Evolutionary conservation across 2,329 filamentous ascomycete species (phyloP), one percentile per base, ranked within the genome.

Genomic region (Penicillium sp.): DNA sequence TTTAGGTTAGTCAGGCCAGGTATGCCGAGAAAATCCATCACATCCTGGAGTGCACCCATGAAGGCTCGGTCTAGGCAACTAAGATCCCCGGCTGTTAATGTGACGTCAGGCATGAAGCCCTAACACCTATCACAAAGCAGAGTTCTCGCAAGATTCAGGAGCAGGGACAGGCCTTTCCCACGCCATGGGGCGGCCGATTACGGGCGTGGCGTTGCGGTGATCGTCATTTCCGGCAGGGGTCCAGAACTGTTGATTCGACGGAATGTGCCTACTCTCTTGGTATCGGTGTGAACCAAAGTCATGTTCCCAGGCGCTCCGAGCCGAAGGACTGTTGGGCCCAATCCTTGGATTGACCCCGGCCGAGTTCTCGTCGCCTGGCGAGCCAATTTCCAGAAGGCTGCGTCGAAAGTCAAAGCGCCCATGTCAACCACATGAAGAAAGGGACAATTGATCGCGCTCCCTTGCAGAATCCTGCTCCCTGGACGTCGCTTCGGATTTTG

Each of bases 71-170:
- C n/a, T n/a, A n/a, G n/a, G n/a, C n/a, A n/a, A n/a, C n/a, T n/a
- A n/a, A n/a, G n/a, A n/a, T n/a, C n/a, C n/a, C n/a, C n/a, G n/a
- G n/a, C n/a, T n/a, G n/a, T n/a, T n/a, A n/a, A n/a, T n/a, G 42
- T 58, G 56, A 57, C 53, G 54, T 57, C 52, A 59, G 40, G 23
- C 11, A 9, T n/a, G n/a, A n/a, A 29, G 19, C 14, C 17, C 27
- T 32, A n/a, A 26, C 19, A 41, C 15, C 23, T 35, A 41, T 34
- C 14, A 34, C 14, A 21, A 25, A 21, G 13, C 9, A 40, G 41
- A 35, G 39, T 42, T 45, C 42, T 13, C 28, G 21, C 33, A 23
- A 19, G 33, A 38, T 25, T 38, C 35, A 46, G 38, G 46, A 45
- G 33, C 36, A 50, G 44, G 33, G 37, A 46, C 43, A 40, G 21